Base-by-base conservation (phyloP, 148 eudicot genomes). In the Vaccinium myrtillus region DNA sequence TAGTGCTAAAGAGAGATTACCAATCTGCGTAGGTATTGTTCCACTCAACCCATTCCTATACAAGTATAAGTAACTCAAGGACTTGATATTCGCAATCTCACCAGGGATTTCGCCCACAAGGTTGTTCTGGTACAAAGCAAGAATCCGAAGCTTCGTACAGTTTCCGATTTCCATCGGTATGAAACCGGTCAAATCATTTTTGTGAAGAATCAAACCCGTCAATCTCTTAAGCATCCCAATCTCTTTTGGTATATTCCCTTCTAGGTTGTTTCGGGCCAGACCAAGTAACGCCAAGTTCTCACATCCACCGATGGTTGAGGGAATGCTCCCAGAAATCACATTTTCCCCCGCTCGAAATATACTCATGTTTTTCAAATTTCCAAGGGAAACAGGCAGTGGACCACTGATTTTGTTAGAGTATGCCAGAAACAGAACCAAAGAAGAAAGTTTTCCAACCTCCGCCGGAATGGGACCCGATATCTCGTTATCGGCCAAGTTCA, bases 341-440 rank as follows among this genome's bases (percentile, higher is more conserved):
- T 93, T 97, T 74, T 95, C 95, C 63, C 99, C 99, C 0, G 94
- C 96, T 84, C 99, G 93, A 84, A 97, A 94, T 14, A 71, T 92
- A 54, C 50, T 87, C 90, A 97, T 81, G 6, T 79, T 87, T 79
- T 84, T 95, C 12, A 97, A 91, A 21, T 92, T 92, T 74, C 98
- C 95, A 54, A 97, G 59, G 14, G 99, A 93, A 46, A 58, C 83
- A 32, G 99, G 99, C 86, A 97, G 23, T 6, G 92, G 73, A 19
- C 99, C 98, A 10, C 87, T 85, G 71, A 97, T 83, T n/a, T 87
- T 88, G 87, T 97, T 97, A 0, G 95, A 90, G 85, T 92, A 97
- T 0, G 94, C 96, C 76, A 92, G 91, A 85, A 97, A 91, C 71
- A 87, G 88, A 83, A 87, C 84, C 87, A 97, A 86, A 51, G 91